Evolutionary conservation across 331 rosid species (phyloP).

Genomic region (Saraca asoca): DNA sequence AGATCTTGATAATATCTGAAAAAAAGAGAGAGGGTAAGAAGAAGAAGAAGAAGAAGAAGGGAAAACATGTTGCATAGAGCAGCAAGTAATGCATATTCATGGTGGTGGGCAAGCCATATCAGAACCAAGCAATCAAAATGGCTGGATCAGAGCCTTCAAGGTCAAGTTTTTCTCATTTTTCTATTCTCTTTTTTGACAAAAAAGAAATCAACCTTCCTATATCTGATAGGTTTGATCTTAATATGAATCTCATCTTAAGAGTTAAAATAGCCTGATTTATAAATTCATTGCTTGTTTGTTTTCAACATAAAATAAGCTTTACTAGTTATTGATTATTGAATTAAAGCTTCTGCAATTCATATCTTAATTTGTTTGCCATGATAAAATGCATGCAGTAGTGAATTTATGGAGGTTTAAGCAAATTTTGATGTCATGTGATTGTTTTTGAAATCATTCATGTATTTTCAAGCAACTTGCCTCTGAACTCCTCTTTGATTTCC

Average conservation of each 20-base stretch:
- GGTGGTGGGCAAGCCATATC: slow-evolving; percentile 99
- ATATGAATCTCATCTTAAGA: no score
- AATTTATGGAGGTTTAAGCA: slow-evolving; percentile 17
- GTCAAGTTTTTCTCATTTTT: slow-evolving; percentile 41
- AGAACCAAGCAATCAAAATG: slow-evolving; percentile 99
- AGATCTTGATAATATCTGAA: slow-evolving; percentile 26
- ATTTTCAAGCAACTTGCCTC: slow-evolving; percentile 15
- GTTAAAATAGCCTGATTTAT: no score
- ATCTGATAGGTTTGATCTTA: neutral
- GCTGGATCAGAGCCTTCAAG: slow-evolving; percentile 94
- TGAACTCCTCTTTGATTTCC: slow-evolving; percentile 4
- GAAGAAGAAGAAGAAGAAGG: slow-evolving; percentile 5
- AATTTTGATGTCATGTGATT: neutral
- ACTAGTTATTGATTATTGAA: neutral
- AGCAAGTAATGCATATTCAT: slow-evolving; percentile 98
- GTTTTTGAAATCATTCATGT: slow-evolving; percentile 4
- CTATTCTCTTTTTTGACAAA: neutral
- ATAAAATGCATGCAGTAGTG: neutral
- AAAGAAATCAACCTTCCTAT: neutral
- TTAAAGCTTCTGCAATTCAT: neutral
- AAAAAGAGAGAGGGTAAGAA: slow-evolving; percentile 25
- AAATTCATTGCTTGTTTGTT: neutral
- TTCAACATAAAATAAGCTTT: neutral
- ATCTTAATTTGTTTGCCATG: no score
- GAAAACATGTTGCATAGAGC: slow-evolving; percentile 90